Evolutionary conservation across 139 green algal species (phyloP), one percentile per base, ranked within the genome.

Genomic region (Picochlorum sp.): DNA sequence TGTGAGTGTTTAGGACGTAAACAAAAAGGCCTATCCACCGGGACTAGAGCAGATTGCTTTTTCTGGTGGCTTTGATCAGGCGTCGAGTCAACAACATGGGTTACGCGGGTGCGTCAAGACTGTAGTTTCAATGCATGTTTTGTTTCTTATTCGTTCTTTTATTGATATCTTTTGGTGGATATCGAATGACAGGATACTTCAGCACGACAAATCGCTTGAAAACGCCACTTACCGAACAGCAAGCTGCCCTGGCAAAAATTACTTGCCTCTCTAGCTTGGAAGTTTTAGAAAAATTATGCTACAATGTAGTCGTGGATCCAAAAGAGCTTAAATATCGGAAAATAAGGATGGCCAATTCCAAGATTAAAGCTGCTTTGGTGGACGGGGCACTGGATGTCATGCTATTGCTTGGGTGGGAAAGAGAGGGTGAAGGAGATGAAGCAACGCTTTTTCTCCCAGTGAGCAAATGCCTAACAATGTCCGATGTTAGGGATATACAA

Each of bases 401-500:
- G 36, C 32, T 36, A 7, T 37, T 47, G 29, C 44, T 79, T 56
- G 72, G 72, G 13, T 79, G 72, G 72, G 26, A 51, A 40, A 26
- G 54, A 20, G 25, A 73, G 40, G 59, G 40, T 26, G 67, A 73
- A 16, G 43, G 33, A 7, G 71, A 65, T 12, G 45, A 52, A 25
- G 58, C 50, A 18, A 31, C 57, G 8, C 49, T 79, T 0, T 51
- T 50, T 2, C 26, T 74, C 40, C 51, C 69, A 24, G 35, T 50
- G 26, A 35, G 53, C 12, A 57, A 47, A 7, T 30, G 41, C 0
- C 18, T 57, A 5, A 68, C 57, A 25, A 79, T 79, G 72, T 45
- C 44, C 7, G 51, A 75, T 49, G 71, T 78, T 13, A 40, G 49
- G 18, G 14, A 51, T 14, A 67, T 79, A 53, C 69, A 75, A 25